Evolutionary conservation across 192 early-diverging fungal genomes (phyloP).

Genomic region (Rhizoclosmatium globosum): DNA sequence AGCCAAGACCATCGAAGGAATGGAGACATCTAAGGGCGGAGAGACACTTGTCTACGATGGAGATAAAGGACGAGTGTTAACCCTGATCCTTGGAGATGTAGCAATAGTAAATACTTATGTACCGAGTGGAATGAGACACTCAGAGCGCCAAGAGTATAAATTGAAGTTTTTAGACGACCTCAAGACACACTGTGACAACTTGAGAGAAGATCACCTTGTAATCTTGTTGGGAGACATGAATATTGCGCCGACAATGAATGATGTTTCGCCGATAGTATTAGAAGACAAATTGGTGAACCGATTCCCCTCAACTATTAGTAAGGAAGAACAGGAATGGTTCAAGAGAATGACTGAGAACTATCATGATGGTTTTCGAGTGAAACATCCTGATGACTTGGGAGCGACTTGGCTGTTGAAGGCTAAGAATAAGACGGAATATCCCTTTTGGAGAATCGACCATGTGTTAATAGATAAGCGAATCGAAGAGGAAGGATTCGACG

Average conservation of each 20-base stretch:
- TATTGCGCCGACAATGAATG: not conserved
- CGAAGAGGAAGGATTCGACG: not conserved
- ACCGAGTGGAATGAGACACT: not conserved
- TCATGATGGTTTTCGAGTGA: constrained; percentile 7
- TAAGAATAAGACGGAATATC: not conserved
- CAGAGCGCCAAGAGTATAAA: constrained; percentile 3
- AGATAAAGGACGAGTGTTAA: not conserved
- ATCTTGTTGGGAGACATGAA: constrained; percentile 11
- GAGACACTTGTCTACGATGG: too few relatives aligned
- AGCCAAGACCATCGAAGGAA: not conserved
- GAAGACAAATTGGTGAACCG: not conserved
- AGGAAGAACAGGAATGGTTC: not conserved
- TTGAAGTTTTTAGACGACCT: not conserved
- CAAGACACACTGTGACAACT: not conserved
- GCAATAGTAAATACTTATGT: constrained; percentile 8
- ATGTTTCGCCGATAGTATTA: not conserved
- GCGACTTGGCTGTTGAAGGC: not conserved
- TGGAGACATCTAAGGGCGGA: not conserved
- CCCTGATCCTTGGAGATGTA: not conserved
- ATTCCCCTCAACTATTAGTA: not conserved
- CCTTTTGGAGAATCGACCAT: not conserved
- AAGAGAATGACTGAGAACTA: not conserved
- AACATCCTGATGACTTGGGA: not conserved
- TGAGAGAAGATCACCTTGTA: not conserved
- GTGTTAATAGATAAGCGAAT: not conserved